Base-by-base conservation (phyloP, 2,329 filamentous ascomycete genomes). In the Exophiala oligosperma region DNA sequence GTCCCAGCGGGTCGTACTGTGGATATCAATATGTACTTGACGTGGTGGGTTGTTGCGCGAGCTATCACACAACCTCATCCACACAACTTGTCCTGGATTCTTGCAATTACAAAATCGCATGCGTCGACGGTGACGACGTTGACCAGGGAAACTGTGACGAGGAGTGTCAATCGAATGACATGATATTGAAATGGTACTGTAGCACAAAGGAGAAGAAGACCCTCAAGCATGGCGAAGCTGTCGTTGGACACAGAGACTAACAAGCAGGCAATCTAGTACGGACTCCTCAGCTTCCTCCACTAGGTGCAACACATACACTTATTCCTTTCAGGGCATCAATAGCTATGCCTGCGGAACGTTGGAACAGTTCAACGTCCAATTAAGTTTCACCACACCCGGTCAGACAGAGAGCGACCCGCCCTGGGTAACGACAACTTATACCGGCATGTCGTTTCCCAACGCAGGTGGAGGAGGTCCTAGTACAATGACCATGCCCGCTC, bases 111-210 rank as follows among this genome's bases (percentile, higher is more conserved):
- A n/a, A 35, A 1, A 6, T 21, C 14, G 24, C 29, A 35, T 40
- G 48, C n/a, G 28, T 52, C 9, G 49, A 41, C 3, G 49, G 35
- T 17, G 21, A 52, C 28, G 28, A 52, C 24, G 11, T 41, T 41
- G 49, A 17, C 4, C 6, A 35, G 9, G 49, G 49, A 14, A 24
- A 40, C 17, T 52, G 35, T 28, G 35, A 52, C 8, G 49, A 40
- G 28, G 40, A 23, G 7, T 52, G 49, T 41, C 49, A 52, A 14
- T 52, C 49, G 4, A 52, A 52, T 26, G 49, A 41, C 29, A 52
- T 40, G 49, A 52, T 52, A 4, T 14, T 52, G 49, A 52, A 52
- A 52, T 52, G 49, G 49, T 41, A 52, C 9, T 23, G 21, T 2
- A 17, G 11, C 17, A 6, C 0, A 12, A 43, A 17, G 17, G 17